These are phyloP conservation scores for Chlorella sorokiniana DNA, from an alignment of 139 green algal species.

Conservation along the genomic window DNA sequence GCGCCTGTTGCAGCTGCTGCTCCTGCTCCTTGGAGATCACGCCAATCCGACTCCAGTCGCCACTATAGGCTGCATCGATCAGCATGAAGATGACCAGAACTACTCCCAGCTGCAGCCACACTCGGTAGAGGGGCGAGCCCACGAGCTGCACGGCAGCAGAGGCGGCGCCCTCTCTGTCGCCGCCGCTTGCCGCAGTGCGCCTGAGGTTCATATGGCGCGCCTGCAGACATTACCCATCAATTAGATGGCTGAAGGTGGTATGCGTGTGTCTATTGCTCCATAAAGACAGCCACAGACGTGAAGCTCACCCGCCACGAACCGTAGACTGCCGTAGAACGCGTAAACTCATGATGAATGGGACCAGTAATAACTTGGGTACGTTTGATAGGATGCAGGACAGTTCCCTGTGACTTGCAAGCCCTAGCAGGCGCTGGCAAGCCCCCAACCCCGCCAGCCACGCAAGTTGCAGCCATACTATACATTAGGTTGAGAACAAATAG, in stretches of 20 bases:
- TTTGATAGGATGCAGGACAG: too few species aligned
- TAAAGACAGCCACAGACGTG: neutral
- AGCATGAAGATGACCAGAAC: conserved; percentile 34
- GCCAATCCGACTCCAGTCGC: conserved; percentile 58
- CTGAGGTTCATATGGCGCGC: too few species aligned
- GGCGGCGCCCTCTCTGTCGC: neutral
- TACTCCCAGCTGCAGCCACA: conserved; percentile 9
- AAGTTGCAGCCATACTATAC: too few species aligned
- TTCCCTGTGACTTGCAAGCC: too few species aligned
- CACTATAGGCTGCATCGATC: conserved; percentile 46
- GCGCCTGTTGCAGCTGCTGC: conserved; percentile 16
- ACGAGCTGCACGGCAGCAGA: neutral
- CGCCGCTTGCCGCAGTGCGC: too few species aligned
- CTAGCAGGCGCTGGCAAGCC: too few species aligned
- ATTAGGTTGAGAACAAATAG: too few species aligned
- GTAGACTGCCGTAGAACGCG: neutral
- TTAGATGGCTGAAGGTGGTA: neutral
- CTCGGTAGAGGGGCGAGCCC: conserved; percentile 6
- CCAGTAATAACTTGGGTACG: too few species aligned
- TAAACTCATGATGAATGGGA: too few species aligned
- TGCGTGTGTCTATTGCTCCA: neutral
- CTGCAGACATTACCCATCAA: too few species aligned
- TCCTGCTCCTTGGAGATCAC: conserved; percentile 44
- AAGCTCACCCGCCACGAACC: neutral
- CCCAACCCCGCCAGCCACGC: too few species aligned